phyloP scores from a whole-genome alignment of 1,284 basidiomycete genomes.

The Erythrobasidium hasegawianum region DNA sequence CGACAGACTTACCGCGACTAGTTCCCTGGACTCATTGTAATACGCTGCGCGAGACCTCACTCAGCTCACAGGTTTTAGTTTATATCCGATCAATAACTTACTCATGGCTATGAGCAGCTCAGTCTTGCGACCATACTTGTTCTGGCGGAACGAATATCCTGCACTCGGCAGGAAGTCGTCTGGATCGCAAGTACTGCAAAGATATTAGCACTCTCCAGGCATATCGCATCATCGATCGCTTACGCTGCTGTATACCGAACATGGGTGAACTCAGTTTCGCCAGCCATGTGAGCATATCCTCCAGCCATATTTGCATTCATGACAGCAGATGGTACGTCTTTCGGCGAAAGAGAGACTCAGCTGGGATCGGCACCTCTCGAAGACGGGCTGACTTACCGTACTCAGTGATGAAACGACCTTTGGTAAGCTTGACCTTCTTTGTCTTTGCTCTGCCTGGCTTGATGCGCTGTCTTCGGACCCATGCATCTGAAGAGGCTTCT shows the following conservation, averaged over 20 bases:
- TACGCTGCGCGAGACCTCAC: constrained; percentile 13
- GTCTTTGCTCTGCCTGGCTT: constrained; percentile 53
- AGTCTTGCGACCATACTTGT: constrained; percentile 81
- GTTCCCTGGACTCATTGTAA: constrained; percentile 28
- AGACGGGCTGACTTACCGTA: constrained; percentile 47
- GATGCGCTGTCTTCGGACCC: constrained; percentile 41
- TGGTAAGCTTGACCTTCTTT: constrained; percentile 72
- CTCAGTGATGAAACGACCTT: constrained; percentile 75
- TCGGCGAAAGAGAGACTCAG: constrained; percentile 2
- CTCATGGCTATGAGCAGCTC: constrained; percentile 69
- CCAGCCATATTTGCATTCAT: constrained; percentile 56
- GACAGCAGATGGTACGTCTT: constrained; percentile 44
- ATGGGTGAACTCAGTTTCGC: constrained; percentile 77
- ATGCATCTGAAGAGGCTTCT: constrained; percentile 40
- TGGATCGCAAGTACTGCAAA: constrained; percentile 62
- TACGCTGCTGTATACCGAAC: constrained; percentile 88
- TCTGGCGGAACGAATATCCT: constrained; percentile 77
- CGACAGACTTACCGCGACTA: constrained; percentile 22
- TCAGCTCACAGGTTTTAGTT: no score
- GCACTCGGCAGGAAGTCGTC: constrained; percentile 75
- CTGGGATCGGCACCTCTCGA: background rate
- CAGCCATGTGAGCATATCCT: constrained; percentile 50
- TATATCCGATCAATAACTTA: no score
- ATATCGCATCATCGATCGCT: background rate
- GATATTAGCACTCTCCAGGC: background rate